Evolutionary conservation across 2,329 filamentous ascomycete genomes (phyloP), one percentile per base, ranked within the genome.

Genomic region (Cryphonectria carpinicola): DNA sequence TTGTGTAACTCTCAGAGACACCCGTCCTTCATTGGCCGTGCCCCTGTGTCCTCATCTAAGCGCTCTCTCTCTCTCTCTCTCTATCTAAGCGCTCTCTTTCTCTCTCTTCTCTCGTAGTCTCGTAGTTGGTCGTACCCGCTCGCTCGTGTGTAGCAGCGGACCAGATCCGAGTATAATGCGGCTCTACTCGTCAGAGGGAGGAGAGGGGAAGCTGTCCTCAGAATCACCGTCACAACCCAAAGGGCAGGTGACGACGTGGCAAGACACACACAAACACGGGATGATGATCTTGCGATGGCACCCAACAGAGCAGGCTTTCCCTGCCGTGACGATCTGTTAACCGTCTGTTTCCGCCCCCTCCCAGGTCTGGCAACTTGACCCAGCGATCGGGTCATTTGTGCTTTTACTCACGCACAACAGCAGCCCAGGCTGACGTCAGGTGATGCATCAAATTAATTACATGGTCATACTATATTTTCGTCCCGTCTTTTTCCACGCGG

Each of bases 271-370:
- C 19, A 35, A 39, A 49, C 69, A 65, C 43, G 52, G 67, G 41
- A 61, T 54, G 41, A 46, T 61, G 32, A 52, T 61, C 61, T 70
- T 49, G 66, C 61, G 52, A 64, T 61, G 37, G 43, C 25, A 58
- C 54, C 54, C 43, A 32, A 32, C 49, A 66, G 65, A 66, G 65
- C 32, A 39, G 13, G 35, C 19, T 39, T 8, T 32, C 4, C 17
- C 39, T 3, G n/a, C 35, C 22, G 35, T 46, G 4, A 46, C 17
- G 14, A 17, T 19, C 19, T 49, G 22, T 49, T 49, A 49, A n/a
- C 46, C 46, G 22, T n/a, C 22, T 22, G 46, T n/a, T n/a, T 49
- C 43, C 43, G 6, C 2, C 58, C 22, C 28, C 11, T 58, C 32
- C 32, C 58, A 39, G 22, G 58, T 39, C 58, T 61, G 58, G 58